These are phyloP conservation scores for Claviceps arundinis DNA, from an alignment of 2,329 filamentous ascomycete genomes.

Conservation along the genomic window DNA sequence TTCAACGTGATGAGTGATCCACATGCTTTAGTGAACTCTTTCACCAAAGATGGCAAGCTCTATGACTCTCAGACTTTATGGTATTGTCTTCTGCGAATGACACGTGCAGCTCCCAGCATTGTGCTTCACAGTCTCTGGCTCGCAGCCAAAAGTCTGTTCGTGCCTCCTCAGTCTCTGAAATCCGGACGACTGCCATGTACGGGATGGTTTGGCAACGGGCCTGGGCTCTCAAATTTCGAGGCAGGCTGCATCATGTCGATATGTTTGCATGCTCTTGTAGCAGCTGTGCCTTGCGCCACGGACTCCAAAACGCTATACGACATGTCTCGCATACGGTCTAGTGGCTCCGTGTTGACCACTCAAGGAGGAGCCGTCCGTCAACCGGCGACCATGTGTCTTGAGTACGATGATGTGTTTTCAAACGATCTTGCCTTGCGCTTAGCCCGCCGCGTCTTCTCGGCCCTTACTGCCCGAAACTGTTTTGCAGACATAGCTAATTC, in stretches of 20 bases:
- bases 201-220: slow-evolving; percentile 3
- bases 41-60: slow-evolving; percentile 36
- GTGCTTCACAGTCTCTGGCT: slow-evolving; percentile 55
- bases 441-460: slow-evolving; percentile 44
- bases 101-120: slow-evolving; percentile 40
- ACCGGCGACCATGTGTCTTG: slow-evolving; percentile 36
- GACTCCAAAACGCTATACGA: slow-evolving; percentile 38
- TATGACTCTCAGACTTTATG: slow-evolving; percentile 49
- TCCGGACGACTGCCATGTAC: slow-evolving; percentile 20
- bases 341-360: slow-evolving; percentile 35
- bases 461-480: slow-evolving; percentile 38
- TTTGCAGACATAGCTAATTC: slow-evolving; percentile 32
- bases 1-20: slow-evolving; percentile 51
- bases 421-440: slow-evolving; percentile 46
- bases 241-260: slow-evolving; percentile 43
- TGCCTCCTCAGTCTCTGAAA: slow-evolving; percentile 34
- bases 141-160: slow-evolving; percentile 43
- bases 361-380: slow-evolving; percentile 33
- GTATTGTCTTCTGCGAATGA: slow-evolving; percentile 50
- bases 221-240: slow-evolving; percentile 27
- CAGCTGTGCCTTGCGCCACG: slow-evolving; percentile 37
- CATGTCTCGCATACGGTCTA: slow-evolving; percentile 46
- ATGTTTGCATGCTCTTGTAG: slow-evolving; percentile 49
- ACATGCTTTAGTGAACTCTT: slow-evolving; percentile 40
- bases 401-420: slow-evolving; percentile 50